Evolutionary conservation across 2,329 filamentous ascomycete species (phyloP).

Genomic region (Cladophialophora bantiana): DNA sequence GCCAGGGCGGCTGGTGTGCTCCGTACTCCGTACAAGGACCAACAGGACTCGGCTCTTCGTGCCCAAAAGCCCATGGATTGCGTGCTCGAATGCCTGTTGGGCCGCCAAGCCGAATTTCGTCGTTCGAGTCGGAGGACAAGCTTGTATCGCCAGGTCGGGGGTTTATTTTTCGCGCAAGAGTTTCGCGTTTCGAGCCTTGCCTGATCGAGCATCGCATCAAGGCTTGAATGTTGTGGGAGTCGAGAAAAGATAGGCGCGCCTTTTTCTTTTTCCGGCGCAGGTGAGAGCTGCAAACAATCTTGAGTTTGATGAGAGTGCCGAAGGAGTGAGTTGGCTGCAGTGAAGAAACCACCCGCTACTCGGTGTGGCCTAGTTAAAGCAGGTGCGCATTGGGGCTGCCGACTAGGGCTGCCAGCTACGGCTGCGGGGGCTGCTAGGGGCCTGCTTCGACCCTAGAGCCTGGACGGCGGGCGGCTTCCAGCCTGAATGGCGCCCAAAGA

Average conservation of each 20-base stretch:
- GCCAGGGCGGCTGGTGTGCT: slow-evolving; percentile 1
- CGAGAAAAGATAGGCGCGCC: slow-evolving; percentile 15
- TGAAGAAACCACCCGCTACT: not conserved
- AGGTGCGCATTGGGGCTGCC: not conserved
- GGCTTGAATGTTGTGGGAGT: slow-evolving; percentile 6
- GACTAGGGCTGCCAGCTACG: not conserved
- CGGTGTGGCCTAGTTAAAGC: not conserved
- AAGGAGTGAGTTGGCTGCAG: not conserved
- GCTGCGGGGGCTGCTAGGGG: not conserved
- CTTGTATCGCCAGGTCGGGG: slow-evolving; percentile 1
- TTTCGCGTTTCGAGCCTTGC: slow-evolving; percentile 29
- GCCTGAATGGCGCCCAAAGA: not conserved
- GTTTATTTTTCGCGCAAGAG: slow-evolving; percentile 10
- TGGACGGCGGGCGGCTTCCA: not conserved
- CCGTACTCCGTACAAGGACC: not conserved
- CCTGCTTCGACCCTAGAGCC: not conserved
- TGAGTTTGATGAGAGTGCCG: not conserved
- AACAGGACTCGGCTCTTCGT: not conserved
- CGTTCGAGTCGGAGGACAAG: not conserved
- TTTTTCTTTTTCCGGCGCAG: slow-evolving; percentile 3
- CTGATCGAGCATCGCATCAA: slow-evolving; percentile 25
- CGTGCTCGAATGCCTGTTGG: slow-evolving; percentile 2
- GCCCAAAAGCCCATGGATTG: slow-evolving; percentile 9
- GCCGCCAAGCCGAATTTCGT: not conserved
- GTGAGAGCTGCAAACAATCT: not conserved